These are phyloP conservation scores for Hericium coralloides DNA, from an alignment of 768 basidiomycete genomes.

Conservation along the genomic window DNA sequence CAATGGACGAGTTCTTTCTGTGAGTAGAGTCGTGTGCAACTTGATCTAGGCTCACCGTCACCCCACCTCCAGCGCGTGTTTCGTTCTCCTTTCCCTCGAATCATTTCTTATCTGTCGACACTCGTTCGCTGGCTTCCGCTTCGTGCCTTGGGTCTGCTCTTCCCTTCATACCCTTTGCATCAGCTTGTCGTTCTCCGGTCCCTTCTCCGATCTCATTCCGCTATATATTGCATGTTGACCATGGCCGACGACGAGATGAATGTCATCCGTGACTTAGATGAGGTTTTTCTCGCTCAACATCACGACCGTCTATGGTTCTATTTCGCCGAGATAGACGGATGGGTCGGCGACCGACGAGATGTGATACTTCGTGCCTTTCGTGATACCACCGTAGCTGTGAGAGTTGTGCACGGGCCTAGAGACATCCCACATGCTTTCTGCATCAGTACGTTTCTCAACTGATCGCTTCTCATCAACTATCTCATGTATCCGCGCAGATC, in stretches of 20 bases:
- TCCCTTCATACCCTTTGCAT: constrained; percentile 39
- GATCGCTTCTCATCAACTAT: not conserved
- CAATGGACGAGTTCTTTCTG: constrained; percentile 51
- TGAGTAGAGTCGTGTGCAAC: constrained; percentile 24
- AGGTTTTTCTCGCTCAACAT: constrained; percentile 29
- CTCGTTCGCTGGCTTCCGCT: constrained; percentile 31
- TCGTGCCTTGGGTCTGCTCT: constrained; percentile 33
- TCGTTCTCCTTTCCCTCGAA: constrained; percentile 32
- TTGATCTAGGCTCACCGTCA: too few relatives aligned
- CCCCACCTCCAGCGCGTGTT: constrained; percentile 34
- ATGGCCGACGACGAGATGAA: constrained; percentile 70
- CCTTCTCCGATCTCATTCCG: constrained; percentile 42
- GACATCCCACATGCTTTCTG: constrained; percentile 67
- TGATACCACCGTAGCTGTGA: constrained; percentile 28
- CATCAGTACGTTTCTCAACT: constrained; percentile 40
- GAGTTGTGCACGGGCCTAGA: constrained; percentile 34
- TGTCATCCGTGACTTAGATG: constrained; percentile 44
- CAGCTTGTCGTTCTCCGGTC: constrained; percentile 38
- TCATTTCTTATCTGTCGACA: constrained; percentile 37
- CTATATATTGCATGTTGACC: constrained; percentile 42
- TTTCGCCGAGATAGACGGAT: constrained; percentile 55
- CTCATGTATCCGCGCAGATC: not conserved
- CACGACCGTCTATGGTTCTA: constrained; percentile 39
- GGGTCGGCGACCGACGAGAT: constrained; percentile 55
- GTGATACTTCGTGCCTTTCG: constrained; percentile 25